Evolutionary conservation across 2,329 filamentous ascomycete species (phyloP).

Genomic region (Cladobotryum protrusum): DNA sequence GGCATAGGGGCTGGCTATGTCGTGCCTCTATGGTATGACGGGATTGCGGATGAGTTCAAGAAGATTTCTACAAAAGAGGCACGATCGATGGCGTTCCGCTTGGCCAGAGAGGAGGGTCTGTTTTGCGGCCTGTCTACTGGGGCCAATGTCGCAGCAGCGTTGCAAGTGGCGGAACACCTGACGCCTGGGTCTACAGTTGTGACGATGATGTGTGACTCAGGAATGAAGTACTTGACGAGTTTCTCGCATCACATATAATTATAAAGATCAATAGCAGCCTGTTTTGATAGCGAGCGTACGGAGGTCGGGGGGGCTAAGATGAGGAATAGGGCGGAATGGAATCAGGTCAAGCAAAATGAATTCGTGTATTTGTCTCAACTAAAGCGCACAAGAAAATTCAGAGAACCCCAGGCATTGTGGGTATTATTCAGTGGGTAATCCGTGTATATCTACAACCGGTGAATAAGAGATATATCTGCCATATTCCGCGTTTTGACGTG

Average conservation of each 20-base stretch:
- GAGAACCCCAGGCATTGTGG: too few species aligned
- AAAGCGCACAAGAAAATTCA: too few species aligned
- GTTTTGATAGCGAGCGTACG: too few species aligned
- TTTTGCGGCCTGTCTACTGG: slow-evolving; percentile 6
- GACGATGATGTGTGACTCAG: slow-evolving; percentile 6
- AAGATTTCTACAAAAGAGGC: slow-evolving; percentile 1
- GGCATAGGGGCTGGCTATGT: slow-evolving; percentile 6
- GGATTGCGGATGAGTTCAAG: slow-evolving; percentile 5
- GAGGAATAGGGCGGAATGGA: too few species aligned
- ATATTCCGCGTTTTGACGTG: too few species aligned
- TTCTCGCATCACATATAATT: slow-evolving; percentile 1
- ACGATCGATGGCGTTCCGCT: background rate
- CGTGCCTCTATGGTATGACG: slow-evolving; percentile 2
- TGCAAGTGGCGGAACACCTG: slow-evolving; percentile 4
- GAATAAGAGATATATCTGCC: too few species aligned
- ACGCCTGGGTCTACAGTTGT: slow-evolving; percentile 4
- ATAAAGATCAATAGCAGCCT: too few species aligned
- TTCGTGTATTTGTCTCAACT: too few species aligned
- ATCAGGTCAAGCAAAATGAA: too few species aligned
- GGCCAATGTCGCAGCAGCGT: slow-evolving; percentile 2
- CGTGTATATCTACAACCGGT: too few species aligned
- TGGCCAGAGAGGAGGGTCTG: slow-evolving; percentile 2
- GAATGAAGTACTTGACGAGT: slow-evolving; percentile 5
- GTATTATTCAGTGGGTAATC: too few species aligned
- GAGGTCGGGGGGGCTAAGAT: too few species aligned